Percentiles rank a stretch among this genome's conserved stretches.
phyloP scores from a whole-genome alignment of 192 early-diverging fungal genomes.

The Coemansia sp. region DNA sequence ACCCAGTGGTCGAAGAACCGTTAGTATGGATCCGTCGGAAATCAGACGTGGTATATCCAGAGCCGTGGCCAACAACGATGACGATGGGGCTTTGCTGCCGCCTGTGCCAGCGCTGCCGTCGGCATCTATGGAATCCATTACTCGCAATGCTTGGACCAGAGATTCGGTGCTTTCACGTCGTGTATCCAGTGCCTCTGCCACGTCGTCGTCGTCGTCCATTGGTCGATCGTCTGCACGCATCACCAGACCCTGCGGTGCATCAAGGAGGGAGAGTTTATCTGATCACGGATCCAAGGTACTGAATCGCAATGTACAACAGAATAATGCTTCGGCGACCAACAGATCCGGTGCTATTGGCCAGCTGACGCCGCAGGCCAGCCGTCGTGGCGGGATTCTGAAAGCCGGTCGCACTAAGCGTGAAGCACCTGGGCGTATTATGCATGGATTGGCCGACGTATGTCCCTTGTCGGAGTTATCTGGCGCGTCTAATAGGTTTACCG shows the following conservation, averaged over 20 bases:
- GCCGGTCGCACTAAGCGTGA: constrained; percentile 31
- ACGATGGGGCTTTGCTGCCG: background rate
- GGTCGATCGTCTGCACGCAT: constrained; percentile 9
- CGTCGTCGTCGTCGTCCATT: constrained; percentile 9
- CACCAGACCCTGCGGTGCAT: background rate
- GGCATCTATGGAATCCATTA: background rate
- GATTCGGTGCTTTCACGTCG: background rate
- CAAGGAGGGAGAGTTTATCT: background rate
- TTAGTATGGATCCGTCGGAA: constrained; percentile 30
- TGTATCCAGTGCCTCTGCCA: constrained; percentile 1
- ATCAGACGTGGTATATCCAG: constrained; percentile 8
- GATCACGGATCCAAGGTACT: background rate
- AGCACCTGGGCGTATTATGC: constrained; percentile 12
- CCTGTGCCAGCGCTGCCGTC: background rate
- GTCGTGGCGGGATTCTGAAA: constrained; percentile 45
- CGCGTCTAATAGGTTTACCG: background rate
- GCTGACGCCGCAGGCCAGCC: constrained; percentile 40
- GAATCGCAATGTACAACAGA: background rate
- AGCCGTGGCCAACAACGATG: background rate
- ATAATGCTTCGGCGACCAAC: background rate
- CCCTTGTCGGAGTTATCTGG: background rate
- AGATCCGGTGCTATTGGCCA: background rate
- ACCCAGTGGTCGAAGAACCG: constrained; percentile 5
- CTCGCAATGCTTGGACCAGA: background rate
- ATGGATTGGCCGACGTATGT: constrained; percentile 3